Evolutionary conservation across 345 rosid genomes (phyloP).

Genomic region (Atalantia buxifolia): DNA sequence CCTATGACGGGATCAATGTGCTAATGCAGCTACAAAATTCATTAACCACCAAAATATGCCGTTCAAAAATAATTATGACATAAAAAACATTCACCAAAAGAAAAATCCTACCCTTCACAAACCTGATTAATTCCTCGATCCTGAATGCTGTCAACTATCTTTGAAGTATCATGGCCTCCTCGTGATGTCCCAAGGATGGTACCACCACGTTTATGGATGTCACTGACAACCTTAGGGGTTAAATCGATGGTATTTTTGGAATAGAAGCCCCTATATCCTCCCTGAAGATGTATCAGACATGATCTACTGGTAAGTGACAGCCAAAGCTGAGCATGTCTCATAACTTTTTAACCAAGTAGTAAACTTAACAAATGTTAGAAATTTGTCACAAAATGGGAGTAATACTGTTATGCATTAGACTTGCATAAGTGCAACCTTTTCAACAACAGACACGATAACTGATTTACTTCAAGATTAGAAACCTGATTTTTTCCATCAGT

Average conservation of each 20-base stretch:
- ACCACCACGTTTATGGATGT: slow-evolving; percentile 93
- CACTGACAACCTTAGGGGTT: slow-evolving; percentile 69
- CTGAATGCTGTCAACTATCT: slow-evolving; percentile 94
- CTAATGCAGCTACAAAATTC: background rate
- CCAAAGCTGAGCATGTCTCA: background rate
- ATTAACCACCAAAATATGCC: background rate
- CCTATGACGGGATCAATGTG: background rate
- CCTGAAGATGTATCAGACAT: slow-evolving; percentile 35
- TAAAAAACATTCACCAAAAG: background rate
- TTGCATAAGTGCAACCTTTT: background rate
- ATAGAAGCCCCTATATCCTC: slow-evolving; percentile 92
- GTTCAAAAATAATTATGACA: background rate
- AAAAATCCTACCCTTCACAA: slow-evolving; percentile 2
- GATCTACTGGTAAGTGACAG: background rate
- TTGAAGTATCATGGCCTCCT: slow-evolving; percentile 83
- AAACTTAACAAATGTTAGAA: background rate
- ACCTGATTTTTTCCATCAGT: background rate
- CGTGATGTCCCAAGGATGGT: slow-evolving; percentile 85
- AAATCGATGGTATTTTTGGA: slow-evolving; percentile 63
- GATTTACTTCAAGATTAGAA: background rate
- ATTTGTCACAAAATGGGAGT: background rate
- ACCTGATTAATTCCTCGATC: slow-evolving; percentile 95
- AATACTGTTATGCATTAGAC: background rate
- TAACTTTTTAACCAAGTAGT: background rate
- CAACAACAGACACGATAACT: background rate